phyloP scores from a whole-genome alignment of 176 grass and related monocot species.

The Stipa capillata region DNA sequence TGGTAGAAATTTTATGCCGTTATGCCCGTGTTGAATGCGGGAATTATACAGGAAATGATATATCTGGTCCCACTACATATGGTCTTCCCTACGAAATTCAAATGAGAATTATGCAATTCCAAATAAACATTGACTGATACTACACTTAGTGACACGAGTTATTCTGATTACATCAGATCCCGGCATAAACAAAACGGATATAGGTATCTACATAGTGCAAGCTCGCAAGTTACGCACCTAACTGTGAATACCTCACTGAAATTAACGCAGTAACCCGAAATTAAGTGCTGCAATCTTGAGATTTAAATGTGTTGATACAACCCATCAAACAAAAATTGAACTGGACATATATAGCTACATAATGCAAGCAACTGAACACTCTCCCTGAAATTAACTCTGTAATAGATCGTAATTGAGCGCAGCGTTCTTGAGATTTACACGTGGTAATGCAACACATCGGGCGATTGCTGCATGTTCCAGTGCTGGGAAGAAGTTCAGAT shows the following conservation, averaged over 20 bases:
- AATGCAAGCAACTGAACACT: background rate
- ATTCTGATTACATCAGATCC: background rate
- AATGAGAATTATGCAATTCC: background rate
- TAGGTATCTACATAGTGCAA: background rate
- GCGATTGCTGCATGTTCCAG: too few species aligned
- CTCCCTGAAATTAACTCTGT: background rate
- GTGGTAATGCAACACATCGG: background rate
- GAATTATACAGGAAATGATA: background rate
- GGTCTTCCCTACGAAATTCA: too few species aligned
- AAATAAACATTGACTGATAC: background rate
- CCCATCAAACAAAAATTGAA: background rate
- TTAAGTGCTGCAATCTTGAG: background rate
- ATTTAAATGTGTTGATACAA: background rate
- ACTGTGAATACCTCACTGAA: background rate
- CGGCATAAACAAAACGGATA: background rate
- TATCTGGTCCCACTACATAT: too few species aligned
- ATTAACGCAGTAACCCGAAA: background rate
- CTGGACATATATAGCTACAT: background rate
- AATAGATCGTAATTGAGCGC: background rate
- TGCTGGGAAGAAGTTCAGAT: background rate
- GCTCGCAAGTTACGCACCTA: too few species aligned
- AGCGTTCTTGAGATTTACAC: background rate
- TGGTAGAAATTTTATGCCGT: background rate
- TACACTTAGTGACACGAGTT: background rate
- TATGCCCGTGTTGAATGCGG: background rate